phyloP scores from a whole-genome alignment of 768 basidiomycete species.

The Leucocoprinus leucothites region DNA sequence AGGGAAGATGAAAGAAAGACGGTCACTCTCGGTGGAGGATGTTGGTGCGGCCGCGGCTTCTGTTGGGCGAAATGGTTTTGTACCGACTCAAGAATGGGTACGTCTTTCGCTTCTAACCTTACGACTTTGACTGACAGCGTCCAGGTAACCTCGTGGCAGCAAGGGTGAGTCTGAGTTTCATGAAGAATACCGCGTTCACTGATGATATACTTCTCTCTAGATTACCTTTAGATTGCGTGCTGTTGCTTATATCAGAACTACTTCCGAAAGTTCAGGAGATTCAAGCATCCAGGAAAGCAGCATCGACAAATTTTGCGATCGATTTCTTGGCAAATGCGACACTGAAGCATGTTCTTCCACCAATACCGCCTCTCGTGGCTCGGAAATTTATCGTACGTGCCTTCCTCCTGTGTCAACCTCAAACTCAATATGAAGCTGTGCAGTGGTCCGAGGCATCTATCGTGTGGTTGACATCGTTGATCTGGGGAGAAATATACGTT shows the following conservation, averaged over 20 bases:
- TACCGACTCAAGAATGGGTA: slow-evolving; percentile 98
- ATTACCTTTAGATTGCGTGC: slow-evolving; percentile 83
- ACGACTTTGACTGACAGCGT: not conserved
- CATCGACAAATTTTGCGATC: slow-evolving; percentile 64
- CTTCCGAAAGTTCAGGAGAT: slow-evolving; percentile 81
- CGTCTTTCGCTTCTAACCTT: slow-evolving; percentile 18
- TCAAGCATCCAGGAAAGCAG: slow-evolving; percentile 63
- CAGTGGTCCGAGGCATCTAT: slow-evolving; percentile 93
- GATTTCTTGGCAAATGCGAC: slow-evolving; percentile 72
- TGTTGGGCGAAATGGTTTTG: slow-evolving; percentile 87
- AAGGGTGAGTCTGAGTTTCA: slow-evolving; percentile 59
- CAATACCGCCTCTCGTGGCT: slow-evolving; percentile 58
- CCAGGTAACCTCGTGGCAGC: slow-evolving; percentile 92
- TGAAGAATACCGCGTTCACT: slow-evolving; percentile 12
- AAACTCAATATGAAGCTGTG: not conserved
- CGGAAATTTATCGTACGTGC: slow-evolving; percentile 72
- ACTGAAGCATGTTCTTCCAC: slow-evolving; percentile 72
- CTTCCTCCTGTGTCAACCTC: not conserved
- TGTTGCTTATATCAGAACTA: slow-evolving; percentile 86
- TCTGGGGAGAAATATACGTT: slow-evolving; percentile 96
- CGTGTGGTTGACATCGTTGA: slow-evolving; percentile 88
- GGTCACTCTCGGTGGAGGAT: slow-evolving; percentile 42
- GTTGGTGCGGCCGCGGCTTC: slow-evolving; percentile 43
- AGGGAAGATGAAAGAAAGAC: slow-evolving; percentile 85
- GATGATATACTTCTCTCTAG: slow-evolving; percentile 32